Conservation (phyloP, 164 flowering plant genomes). For the Chimonanthus praecox region DNA sequence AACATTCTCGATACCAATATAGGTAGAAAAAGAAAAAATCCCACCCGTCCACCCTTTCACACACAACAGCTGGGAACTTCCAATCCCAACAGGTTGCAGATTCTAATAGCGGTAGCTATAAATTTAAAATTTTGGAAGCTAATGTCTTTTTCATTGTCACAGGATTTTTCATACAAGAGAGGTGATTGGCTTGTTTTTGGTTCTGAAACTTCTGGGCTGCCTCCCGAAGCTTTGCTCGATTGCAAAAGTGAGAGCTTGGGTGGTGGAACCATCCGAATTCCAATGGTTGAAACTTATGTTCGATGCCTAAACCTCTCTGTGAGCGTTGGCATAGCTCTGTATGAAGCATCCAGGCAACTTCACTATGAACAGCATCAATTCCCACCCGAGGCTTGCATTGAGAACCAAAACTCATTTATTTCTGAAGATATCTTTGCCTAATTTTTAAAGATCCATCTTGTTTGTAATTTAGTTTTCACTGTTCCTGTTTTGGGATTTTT, state of each 20-base stretch:
- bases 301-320: constrained; percentile 92
- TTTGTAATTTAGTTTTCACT: not conserved
- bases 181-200: constrained; percentile 98
- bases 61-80: not conserved
- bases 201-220: constrained; percentile 80
- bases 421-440: constrained; percentile 77
- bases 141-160: constrained; percentile 14
- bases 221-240: constrained; percentile 65
- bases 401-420: constrained; percentile 28
- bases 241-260: constrained; percentile 58
- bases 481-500: not conserved
- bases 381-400: constrained; percentile 31
- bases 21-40: not conserved
- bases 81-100: not conserved
- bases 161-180: constrained; percentile 74
- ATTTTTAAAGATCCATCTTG: not conserved
- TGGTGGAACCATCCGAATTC: constrained; percentile 76
- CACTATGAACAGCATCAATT: constrained; percentile 71
- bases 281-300: constrained; percentile 94
- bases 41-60: not conserved
- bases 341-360: constrained; percentile 91
- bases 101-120: no score
- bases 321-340: constrained; percentile 86
- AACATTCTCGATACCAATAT: not conserved
- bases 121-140: not conserved